Conservation (phyloP, 345 rosid genomes). For the Viola odorata region DNA sequence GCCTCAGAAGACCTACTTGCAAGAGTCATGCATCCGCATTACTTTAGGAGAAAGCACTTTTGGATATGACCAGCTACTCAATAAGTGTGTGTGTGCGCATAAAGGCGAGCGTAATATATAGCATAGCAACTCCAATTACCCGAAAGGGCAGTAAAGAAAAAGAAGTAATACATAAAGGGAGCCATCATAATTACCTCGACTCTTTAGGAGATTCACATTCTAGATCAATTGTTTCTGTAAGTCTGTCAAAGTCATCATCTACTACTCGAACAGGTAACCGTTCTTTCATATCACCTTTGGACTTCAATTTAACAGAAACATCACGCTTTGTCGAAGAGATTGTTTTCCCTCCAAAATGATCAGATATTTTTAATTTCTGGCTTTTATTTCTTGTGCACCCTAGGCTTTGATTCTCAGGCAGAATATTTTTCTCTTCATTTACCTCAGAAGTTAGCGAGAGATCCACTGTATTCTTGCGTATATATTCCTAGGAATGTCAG, state of each 20-base stretch:
- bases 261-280: slow-evolving; percentile 34
- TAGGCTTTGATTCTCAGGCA: slow-evolving; percentile 23
- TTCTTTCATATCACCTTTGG: slow-evolving; percentile 25
- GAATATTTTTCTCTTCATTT: slow-evolving; percentile 19
- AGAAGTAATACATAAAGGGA: too few species aligned
- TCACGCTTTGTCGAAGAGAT: slow-evolving; percentile 25
- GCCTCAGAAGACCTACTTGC: slow-evolving; percentile 51
- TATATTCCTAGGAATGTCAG: slow-evolving; percentile 53
- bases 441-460: slow-evolving; percentile 21
- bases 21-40: too few species aligned
- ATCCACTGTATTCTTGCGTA: slow-evolving; percentile 33
- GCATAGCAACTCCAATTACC: too few species aligned
- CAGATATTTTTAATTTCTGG: slow-evolving; percentile 31
- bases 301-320: slow-evolving; percentile 19
- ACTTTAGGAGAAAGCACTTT: too few species aligned
- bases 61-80: too few species aligned
- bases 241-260: slow-evolving; percentile 28
- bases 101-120: too few species aligned
- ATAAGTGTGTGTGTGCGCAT: too few species aligned
- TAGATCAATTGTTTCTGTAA: slow-evolving; percentile 44
- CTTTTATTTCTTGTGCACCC: slow-evolving; percentile 24
- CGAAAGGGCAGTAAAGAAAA: too few species aligned
- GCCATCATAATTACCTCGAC: slow-evolving; percentile 65
- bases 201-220: slow-evolving; percentile 39
- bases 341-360: slow-evolving; percentile 22